Evolutionary conservation across 805 yeast genomes (phyloP), one percentile per base, ranked within the genome.

Genomic region (Limtongozyma cylindracea): DNA sequence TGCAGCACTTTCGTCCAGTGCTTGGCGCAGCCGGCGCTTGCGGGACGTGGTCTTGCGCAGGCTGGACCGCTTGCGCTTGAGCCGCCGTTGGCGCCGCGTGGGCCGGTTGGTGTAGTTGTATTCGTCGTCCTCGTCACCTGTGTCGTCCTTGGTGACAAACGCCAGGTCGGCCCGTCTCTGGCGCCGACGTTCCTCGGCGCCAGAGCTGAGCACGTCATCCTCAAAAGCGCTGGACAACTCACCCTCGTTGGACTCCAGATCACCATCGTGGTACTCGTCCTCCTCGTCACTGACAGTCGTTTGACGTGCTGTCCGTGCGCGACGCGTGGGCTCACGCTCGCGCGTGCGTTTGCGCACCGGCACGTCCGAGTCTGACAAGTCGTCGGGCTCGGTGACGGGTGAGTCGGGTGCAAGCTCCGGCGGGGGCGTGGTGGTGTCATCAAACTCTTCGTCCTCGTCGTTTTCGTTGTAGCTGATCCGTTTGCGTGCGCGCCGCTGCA

Each of bases 1-100:
- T 49, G 49, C 17, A 34, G 31, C 22, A 37, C 37, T 22, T 45
- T 47, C 25, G 41, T 37, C 21, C 48, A 35, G 24, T 32, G 33
- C 19, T 41, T 39, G n/a, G 43, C 21, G 20, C 35, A 43, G n/a
- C 41, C 47, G 20, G 38, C 46, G 11, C 10, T 29, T 34, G 9
- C 24, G 23, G 10, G 33, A 44, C 10, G 28, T 30, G 20, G 35
- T 31, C n/a, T 25, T 25, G 16, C 21, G 25, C 13, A 18, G 21
- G 8, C 23, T 25, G n/a, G 16, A 10, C 13, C 14, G 7, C 18
- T 7, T 8, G 10, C 22, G 8, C 10, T 8, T 14, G 7, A 23
- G 13, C 22, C 17, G 7, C 10, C 22, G 4, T 19, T 23, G 17
- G 21, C 25, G 35, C 40, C 12, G 29, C 27, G 10, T 32, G 35